Evolutionary conservation across 2,329 filamentous ascomycete genomes (phyloP), one percentile per base, ranked within the genome.

Genomic region (Exserohilum rostratum): DNA sequence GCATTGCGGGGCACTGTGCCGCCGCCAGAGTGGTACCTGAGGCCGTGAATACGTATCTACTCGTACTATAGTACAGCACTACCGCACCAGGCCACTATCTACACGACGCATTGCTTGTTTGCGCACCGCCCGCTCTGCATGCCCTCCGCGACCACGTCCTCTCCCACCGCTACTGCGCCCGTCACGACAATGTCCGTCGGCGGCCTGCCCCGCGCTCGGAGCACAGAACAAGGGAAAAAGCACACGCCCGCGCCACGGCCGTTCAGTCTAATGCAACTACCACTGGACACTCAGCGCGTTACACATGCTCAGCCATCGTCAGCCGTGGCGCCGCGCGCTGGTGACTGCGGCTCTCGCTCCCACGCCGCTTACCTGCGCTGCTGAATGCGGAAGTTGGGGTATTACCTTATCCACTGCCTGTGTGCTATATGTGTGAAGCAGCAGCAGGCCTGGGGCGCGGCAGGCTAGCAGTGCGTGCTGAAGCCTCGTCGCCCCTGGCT

Each of bases 161-260:
- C 6, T 6, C 22, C 37, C 37, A 39, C 35, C 1, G n/a, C 34
- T 11, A 34, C 18, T 6, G 6, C 34, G 25, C 25, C 40, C 40
- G 30, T 35, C 30, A 37, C 25, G 22, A 50, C 48, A 17, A 45
- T n/a, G n/a, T n/a, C n/a, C 43, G 27, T 15, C 43, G 40, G 15
- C 11, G 29, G 27, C 29, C 42, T 44, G 42, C 49, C 35, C 43
- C 49, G 49, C 49, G 43, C 42, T 38, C 39, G 42, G 20, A 45
- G 40, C 46, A 53, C 46, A 35, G 47, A 57, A 55, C 53, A 57
- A 54, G 48, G 45, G 48, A 50, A 56, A 53, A 40, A 52, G 55
- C 51, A 58, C 47, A 22, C 20, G n/a, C 38, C 52, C 47, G 35
- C 55, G 43, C 46, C 56, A 34, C 35, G n/a, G 30, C 37, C 29